A percentile compares a stretch with the other conserved stretches of the same genome.
Evolutionary conservation across 2,329 filamentous ascomycete genomes (phyloP).

Genomic region (Curvularia spicifera): DNA sequence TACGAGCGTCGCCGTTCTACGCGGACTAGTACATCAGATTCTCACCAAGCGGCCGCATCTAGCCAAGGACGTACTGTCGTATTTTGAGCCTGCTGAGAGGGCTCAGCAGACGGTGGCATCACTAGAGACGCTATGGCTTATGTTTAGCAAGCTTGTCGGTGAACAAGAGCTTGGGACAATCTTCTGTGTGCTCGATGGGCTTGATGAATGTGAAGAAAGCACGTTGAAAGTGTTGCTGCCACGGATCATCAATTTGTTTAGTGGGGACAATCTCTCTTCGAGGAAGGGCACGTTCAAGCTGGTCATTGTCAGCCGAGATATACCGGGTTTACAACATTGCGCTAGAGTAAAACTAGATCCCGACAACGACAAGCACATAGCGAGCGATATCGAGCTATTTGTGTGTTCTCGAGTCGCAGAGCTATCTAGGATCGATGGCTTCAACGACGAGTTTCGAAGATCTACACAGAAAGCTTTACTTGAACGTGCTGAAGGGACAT

Average conservation of each 20-base stretch:
- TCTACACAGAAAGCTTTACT: constrained; percentile 24
- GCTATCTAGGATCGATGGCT: constrained; percentile 22
- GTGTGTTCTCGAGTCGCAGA: constrained; percentile 29
- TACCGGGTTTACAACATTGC: constrained; percentile 13
- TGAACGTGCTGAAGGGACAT: constrained; percentile 39
- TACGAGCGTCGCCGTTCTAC: constrained; percentile 31
- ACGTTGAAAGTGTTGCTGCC: neutral
- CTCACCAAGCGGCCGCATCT: constrained; percentile 22
- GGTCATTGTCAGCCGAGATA: neutral
- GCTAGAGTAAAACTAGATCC: constrained; percentile 33
- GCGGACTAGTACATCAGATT: constrained; percentile 36
- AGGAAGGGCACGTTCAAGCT: neutral
- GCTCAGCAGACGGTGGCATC: constrained; percentile 21
- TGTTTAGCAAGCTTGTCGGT: constrained; percentile 24
- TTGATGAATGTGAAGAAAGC: constrained; percentile 8
- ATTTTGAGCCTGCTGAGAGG: constrained; percentile 19
- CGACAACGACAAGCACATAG: constrained; percentile 26
- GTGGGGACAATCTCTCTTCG: neutral
- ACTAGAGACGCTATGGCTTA: constrained; percentile 25
- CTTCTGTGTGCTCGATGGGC: constrained; percentile 38
- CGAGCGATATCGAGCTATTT: constrained; percentile 34
- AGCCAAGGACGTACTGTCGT: constrained; percentile 16
- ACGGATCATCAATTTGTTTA: neutral
- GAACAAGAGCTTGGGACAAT: constrained; percentile 18
- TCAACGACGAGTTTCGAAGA: constrained; percentile 10